phyloP scores from a whole-genome alignment of 805 yeast species.

The Priceomyces medius region DNA sequence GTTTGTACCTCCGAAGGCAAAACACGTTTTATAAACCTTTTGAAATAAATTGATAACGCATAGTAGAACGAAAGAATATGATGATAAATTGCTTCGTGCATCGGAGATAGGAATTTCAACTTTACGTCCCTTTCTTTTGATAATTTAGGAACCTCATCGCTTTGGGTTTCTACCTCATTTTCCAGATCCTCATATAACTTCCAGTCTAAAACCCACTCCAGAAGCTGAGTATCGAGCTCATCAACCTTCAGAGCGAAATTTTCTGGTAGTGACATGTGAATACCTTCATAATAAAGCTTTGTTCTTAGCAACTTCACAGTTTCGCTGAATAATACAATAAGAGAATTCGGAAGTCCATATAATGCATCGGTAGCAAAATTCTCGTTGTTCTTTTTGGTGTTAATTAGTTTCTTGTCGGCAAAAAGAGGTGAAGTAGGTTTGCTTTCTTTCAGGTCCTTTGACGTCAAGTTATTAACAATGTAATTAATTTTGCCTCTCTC shows the following conservation, averaged over 20 bases:
- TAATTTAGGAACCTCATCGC: conserved; percentile 6
- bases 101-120: conserved; percentile 44
- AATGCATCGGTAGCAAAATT: conserved; percentile 73
- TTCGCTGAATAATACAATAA: conserved; percentile 69
- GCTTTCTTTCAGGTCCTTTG: conserved; percentile 2
- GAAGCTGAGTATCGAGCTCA: conserved; percentile 45
- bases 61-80: conserved; percentile 79
- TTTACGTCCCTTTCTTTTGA: no score
- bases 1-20: conserved; percentile 59
- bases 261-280: conserved; percentile 29
- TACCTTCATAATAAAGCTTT: conserved; percentile 51
- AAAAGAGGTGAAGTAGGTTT: conserved; percentile 36
- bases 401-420: conserved; percentile 41
- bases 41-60: conserved; percentile 68
- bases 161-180: conserved; percentile 11
- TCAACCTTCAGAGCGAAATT: conserved; percentile 20
- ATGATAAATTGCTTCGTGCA: conserved; percentile 74
- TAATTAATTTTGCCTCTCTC: conserved; percentile 24
- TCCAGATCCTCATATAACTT: conserved; percentile 34
- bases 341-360: conserved; percentile 81
- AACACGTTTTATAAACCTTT: conserved; percentile 57
- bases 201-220: conserved; percentile 79
- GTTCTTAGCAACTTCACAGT: conserved; percentile 66
- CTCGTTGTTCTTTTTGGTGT: conserved; percentile 52
- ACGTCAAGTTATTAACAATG: conserved; percentile 17